Evolutionary conservation across 192 early-diverging fungal species (phyloP), one percentile per base, ranked within the genome.

Genomic region (Coemansia sp.): DNA sequence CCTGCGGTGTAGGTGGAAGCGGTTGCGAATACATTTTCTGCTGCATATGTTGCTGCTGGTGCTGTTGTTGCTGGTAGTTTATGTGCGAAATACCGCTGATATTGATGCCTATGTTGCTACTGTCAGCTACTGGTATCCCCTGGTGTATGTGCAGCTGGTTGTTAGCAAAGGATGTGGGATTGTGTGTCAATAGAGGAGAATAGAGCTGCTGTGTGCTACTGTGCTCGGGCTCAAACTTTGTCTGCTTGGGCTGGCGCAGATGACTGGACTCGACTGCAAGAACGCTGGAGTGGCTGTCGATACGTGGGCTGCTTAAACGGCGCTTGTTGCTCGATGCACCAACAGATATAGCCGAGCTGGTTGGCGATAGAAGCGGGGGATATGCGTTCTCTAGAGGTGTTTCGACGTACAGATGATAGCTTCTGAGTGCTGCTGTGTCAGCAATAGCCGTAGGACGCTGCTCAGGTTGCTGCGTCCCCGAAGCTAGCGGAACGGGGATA

Each of bases 331-430:
- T 24, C 14, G 47, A 48, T 17, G 62, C 13, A 11, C 52, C 33
- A 14, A 38, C 57, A 33, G 69, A 45, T 45, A 64, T 42, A 8
- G 48, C 39, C 9, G 46, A 25, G 17, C 30, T 47, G 0, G 64
- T 63, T 13, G 62, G 61, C 18, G 71, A 64, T 30, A 59, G 40
- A 11, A 64, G 57, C 33, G 64, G 64, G 15, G 61, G 39, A 46
- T 61, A 58, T 4, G 65, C 57, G 69, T 71, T 64, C 39, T 78
- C 75, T 9, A 53, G 53, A 33, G 66, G 69, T 0, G 75, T 71
- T 47, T 67, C 69, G 6, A 78, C 69, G 75, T 78, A 72, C 62
- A 78, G 23, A 22, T 72, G 69, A 52, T 72, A 71, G 67, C 62
- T 68, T 43, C 50, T 58, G 22, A 69, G 45, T 9, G 69, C 62